These are phyloP conservation scores for Trichaptum fuscoviolaceum DNA, from an alignment of 768 basidiomycete species.

Conservation along the genomic window DNA sequence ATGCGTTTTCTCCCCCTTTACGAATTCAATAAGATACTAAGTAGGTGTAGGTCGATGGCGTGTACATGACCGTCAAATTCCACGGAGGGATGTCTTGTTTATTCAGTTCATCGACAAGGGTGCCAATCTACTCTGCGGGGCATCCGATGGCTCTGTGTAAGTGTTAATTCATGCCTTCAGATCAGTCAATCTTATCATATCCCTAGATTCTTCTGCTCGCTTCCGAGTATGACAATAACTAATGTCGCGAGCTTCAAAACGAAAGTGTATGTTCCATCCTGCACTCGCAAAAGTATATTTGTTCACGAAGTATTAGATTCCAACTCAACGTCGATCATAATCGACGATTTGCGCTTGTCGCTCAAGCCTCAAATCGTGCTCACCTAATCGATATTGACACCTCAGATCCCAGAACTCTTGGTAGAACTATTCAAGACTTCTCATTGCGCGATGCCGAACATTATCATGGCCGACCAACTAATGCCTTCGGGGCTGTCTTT, in stretches of 20 bases:
- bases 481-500: conserved; percentile 48
- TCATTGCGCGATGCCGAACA: conserved; percentile 35
- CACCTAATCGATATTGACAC: conserved; percentile 47
- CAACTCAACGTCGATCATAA: conserved; percentile 47
- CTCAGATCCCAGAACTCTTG: conserved; percentile 37
- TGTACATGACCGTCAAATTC: conserved; percentile 50
- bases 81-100: conserved; percentile 58
- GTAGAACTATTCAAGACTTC: conserved; percentile 49
- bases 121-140: conserved; percentile 59
- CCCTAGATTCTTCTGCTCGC: conserved; percentile 59
- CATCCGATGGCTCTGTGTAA: conserved; percentile 64
- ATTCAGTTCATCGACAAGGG: conserved; percentile 62
- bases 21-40: conserved; percentile 8
- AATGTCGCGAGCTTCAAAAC: conserved; percentile 54
- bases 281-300: conserved; percentile 12
- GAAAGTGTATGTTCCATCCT: conserved; percentile 41
- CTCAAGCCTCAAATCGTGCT: conserved; percentile 44
- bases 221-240: conserved; percentile 61
- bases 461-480: conserved; percentile 19
- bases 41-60: conserved; percentile 51
- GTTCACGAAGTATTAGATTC: conserved; percentile 29
- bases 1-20: conserved; percentile 5
- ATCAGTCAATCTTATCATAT: background rate
- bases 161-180: conserved; percentile 15
- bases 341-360: conserved; percentile 48